phyloP scores from a whole-genome alignment of 2,329 filamentous ascomycete species.

The Lanzia echinophila region DNA sequence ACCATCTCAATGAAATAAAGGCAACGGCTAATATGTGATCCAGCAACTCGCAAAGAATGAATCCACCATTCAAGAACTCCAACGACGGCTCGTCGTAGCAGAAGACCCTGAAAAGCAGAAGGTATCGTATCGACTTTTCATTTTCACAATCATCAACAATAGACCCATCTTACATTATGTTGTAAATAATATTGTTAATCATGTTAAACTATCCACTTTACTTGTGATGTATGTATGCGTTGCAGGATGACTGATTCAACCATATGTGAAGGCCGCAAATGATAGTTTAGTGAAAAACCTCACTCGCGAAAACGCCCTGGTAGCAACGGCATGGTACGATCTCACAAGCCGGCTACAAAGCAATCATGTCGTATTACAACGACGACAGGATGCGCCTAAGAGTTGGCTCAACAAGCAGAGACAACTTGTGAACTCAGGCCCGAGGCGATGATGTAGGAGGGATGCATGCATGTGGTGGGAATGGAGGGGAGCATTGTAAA shows the following conservation, averaged over 20 bases:
- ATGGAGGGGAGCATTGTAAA: background rate
- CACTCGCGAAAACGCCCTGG: slow-evolving; percentile 69
- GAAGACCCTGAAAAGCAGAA: slow-evolving; percentile 24
- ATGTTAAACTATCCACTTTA: background rate
- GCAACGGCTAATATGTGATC: slow-evolving; percentile 18
- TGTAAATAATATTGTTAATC: slow-evolving; percentile 4
- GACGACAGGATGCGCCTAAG: slow-evolving; percentile 66
- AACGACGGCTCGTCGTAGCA: slow-evolving; percentile 25
- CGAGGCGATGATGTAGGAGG: slow-evolving; percentile 21
- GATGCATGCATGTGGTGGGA: background rate
- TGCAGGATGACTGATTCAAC: slow-evolving; percentile 11
- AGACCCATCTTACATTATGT: slow-evolving; percentile 1
- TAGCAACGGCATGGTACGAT: slow-evolving; percentile 82
- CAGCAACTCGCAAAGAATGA: slow-evolving; percentile 27
- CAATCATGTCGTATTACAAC: slow-evolving; percentile 72
- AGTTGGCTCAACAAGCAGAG: slow-evolving; percentile 84
- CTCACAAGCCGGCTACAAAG: slow-evolving; percentile 72
- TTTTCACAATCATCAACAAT: slow-evolving; percentile 9
- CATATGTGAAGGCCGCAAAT: slow-evolving; percentile 24
- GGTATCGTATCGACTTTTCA: slow-evolving; percentile 23
- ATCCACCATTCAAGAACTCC: slow-evolving; percentile 23
- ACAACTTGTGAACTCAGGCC: slow-evolving; percentile 51
- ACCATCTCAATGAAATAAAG: background rate
- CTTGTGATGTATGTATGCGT: slow-evolving; percentile 8
- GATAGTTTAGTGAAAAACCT: slow-evolving; percentile 46